Percentiles rank a stretch among this genome's conserved stretches.
Conservation (phyloP, 2,329 filamentous ascomycete genomes). For the Keithomyces neogunnii region DNA sequence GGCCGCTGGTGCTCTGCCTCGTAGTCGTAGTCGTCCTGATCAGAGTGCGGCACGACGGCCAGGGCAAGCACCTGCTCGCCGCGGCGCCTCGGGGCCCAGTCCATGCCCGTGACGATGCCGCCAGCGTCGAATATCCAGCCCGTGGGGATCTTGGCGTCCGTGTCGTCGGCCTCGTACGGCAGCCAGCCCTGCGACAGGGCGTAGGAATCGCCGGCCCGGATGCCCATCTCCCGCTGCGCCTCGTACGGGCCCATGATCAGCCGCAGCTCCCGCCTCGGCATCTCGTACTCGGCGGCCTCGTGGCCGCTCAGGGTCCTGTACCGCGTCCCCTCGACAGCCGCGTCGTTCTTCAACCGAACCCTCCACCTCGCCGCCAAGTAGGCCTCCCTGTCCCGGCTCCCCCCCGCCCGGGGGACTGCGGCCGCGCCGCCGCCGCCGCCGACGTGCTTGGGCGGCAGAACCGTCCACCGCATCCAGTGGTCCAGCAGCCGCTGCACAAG, state of each 20-base stretch:
- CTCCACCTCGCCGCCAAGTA: constrained; percentile 23
- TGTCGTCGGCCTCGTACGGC: constrained; percentile 17
- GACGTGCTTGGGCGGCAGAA: constrained; percentile 28
- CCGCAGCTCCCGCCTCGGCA: constrained; percentile 18
- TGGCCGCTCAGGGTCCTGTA: constrained; percentile 10
- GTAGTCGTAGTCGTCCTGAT: constrained; percentile 36
- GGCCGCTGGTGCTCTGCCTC: constrained; percentile 27
- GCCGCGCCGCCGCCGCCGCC: constrained; percentile 18
- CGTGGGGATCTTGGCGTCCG: constrained; percentile 17
- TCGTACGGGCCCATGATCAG: constrained; percentile 24
- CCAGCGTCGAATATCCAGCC: constrained; percentile 49
- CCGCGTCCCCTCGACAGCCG: constrained; percentile 8
- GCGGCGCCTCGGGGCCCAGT: constrained; percentile 37
- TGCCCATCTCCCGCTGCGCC: constrained; percentile 20
- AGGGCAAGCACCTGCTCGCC: constrained; percentile 42
- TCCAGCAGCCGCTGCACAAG: constrained; percentile 28
- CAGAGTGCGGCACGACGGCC: constrained; percentile 39
- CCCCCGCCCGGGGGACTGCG: constrained; percentile 31
- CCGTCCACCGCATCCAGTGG: constrained; percentile 31
- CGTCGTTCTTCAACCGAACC: constrained; percentile 14
- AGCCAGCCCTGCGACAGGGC: constrained; percentile 20
- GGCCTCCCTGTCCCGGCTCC: constrained; percentile 23
- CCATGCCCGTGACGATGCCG: constrained; percentile 43
- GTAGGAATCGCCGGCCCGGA: constrained; percentile 18
- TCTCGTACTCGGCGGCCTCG: constrained; percentile 21